Conservation (phyloP, 73 alveolate genomes). For the Paramecium sexaurelia region DNA sequence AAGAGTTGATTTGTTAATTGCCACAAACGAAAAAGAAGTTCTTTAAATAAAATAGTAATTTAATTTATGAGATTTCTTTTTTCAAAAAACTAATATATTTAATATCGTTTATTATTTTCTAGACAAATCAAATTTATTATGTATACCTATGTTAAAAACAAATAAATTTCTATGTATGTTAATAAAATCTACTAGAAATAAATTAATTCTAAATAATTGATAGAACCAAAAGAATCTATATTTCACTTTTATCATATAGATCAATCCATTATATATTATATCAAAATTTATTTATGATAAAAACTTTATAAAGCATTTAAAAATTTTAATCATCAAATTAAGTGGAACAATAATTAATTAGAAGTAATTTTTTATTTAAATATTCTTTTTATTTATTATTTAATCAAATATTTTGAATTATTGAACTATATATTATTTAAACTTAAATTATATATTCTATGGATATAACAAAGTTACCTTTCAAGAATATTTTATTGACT, state of each 20-base stretch:
- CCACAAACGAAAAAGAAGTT: conserved; percentile 55
- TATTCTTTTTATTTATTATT: too few species aligned
- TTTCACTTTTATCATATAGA: too few species aligned
- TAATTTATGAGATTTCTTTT: not conserved
- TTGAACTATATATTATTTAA: too few species aligned
- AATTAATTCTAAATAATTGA: not conserved
- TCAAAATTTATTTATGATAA: too few species aligned
- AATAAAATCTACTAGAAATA: not conserved
- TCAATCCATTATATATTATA: too few species aligned
- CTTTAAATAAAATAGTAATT: conserved; percentile 19
- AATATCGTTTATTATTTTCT: not conserved
- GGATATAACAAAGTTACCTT: not conserved
- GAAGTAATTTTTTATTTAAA: not conserved
- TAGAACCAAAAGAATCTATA: not conserved
- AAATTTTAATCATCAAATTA: too few species aligned
- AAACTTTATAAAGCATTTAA: too few species aligned
- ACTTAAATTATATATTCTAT: not conserved
- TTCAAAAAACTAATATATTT: not conserved
- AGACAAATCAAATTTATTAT: conserved; percentile 13
- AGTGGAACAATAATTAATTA: too few species aligned
- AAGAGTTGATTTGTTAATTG: conserved; percentile 60
- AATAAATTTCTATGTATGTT: not conserved
- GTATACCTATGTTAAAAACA: not conserved
- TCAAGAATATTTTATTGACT: not conserved
- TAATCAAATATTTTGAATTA: too few species aligned